phyloP scores from a whole-genome alignment of 306 rosid genomes.

The Sindora glabra region DNA sequence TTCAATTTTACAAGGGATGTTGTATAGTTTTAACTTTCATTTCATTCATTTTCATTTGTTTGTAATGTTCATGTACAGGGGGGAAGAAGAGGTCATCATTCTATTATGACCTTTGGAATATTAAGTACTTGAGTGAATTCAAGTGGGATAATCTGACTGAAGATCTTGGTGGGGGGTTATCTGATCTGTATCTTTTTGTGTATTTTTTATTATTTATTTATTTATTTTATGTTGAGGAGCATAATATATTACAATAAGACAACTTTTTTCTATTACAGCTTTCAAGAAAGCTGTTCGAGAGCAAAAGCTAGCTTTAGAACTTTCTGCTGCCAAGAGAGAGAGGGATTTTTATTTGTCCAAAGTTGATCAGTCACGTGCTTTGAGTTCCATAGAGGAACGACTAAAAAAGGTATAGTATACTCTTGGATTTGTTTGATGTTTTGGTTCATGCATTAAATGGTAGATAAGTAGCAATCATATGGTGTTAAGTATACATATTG shows the following conservation, averaged over 20 bases:
- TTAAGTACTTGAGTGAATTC: constrained; percentile 86
- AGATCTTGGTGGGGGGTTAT: constrained; percentile 56
- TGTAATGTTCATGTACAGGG: constrained; percentile 35
- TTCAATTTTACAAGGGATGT: not conserved
- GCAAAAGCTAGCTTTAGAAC: constrained; percentile 72
- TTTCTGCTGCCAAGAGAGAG: constrained; percentile 86
- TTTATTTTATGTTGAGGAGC: not conserved
- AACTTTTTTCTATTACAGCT: constrained; percentile 37
- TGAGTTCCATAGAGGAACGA: constrained; percentile 66
- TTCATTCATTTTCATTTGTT: not conserved
- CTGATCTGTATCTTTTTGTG: constrained; percentile 8
- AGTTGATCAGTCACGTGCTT: constrained; percentile 68
- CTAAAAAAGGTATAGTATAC: constrained; percentile 53
- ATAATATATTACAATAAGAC: constrained; percentile 7
- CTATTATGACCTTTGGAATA: constrained; percentile 87
- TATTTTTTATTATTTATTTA: too few relatives aligned
- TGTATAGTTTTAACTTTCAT: not conserved
- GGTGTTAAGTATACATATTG: not conserved
- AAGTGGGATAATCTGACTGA: constrained; percentile 92
- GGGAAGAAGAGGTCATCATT: constrained; percentile 83
- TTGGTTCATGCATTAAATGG: not conserved
- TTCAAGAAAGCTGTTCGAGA: constrained; percentile 61
- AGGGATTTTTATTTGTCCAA: constrained; percentile 62
- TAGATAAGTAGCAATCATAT: not conserved
- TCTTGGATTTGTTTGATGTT: not conserved